Evolutionary conservation across 164 flowering plant genomes (phyloP), one percentile per base, ranked within the genome.

Genomic region (Protea cynaroides): DNA sequence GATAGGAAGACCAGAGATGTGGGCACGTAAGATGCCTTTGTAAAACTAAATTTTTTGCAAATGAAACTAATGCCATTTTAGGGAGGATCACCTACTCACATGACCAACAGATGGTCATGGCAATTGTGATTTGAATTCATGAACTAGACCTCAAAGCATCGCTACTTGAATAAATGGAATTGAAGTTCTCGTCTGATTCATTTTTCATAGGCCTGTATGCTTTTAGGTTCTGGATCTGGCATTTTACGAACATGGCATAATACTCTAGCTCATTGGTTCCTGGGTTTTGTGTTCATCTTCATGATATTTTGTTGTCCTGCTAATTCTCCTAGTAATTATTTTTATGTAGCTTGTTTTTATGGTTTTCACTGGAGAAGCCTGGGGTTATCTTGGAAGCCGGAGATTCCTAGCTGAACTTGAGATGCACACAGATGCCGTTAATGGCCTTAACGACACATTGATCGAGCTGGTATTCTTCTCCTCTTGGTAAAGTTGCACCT

Each of bases 371-470:
- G 99, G 99, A 51, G 99, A 94, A 76, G 74, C 97, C 13, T 89
- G 99, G 97, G 97, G 99, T 63, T 94, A 89, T 79, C 91, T 94
- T 70, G 99, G 99, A 59, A 94, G 97, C 82, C 71, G 97, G 72
- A 82, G 99, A 71, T 87, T 94, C 70, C 71, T 91, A 47, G 79
- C 67, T 72, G 99, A 94, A 74, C 81, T 88, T 49, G 92, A 89
- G 73, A 65, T 74, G 69, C 80, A 78, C 14, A 72, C 93, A 3
- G 95, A 91, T 69, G 74, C 74, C 72, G 83, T 85, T 61, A 40
- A 21, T 65, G 97, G 96, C 56, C 88, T 94, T 59, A 76, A 85
- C 71, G 58, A 69, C 71, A 62, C 84, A 55, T 74, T 78, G 67
- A 77, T 94, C 72, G 93, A 89, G 58, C 73, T 54, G 94, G 97